Percentiles rank a stretch among this genome's conserved stretches.
Conservation (phyloP, 139 green algal genomes). For the Diplosphaera chodatii region DNA sequence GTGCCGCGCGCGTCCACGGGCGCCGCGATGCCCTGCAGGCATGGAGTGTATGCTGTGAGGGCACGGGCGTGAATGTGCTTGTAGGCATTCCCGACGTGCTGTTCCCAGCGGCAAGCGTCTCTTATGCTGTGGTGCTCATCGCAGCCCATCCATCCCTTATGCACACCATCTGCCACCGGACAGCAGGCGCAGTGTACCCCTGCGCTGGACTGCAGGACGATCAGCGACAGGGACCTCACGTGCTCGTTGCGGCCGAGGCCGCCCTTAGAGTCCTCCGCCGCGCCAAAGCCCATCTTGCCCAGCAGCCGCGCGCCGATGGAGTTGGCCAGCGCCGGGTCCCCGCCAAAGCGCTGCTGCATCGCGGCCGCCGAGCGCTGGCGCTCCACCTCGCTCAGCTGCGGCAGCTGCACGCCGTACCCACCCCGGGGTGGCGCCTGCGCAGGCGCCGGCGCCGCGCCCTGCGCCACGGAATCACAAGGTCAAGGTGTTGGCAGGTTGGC, state of each 20-base stretch:
- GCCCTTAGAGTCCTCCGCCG: slow-evolving; percentile 10
- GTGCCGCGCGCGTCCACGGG: slow-evolving; percentile 29
- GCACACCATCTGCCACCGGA: no score
- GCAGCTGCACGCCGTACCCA: slow-evolving; percentile 4
- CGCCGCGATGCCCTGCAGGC: slow-evolving; percentile 42
- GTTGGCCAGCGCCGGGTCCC: slow-evolving; percentile 21
- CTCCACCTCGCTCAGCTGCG: slow-evolving; percentile 28
- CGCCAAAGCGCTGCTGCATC: slow-evolving; percentile 25
- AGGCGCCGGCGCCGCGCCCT: background rate
- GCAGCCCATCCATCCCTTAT: no score
- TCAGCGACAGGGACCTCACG: no score
- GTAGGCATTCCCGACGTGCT: no score
- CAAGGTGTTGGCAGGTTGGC: no score
- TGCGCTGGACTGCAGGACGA: background rate
- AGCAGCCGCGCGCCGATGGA: slow-evolving; percentile 61
- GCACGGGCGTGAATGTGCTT: no score
- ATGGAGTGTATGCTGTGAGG: no score
- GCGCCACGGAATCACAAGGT: no score
- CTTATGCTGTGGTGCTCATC: no score
- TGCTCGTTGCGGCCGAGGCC: slow-evolving; percentile 55
- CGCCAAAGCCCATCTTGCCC: slow-evolving; percentile 66
- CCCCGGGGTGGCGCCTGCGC: background rate
- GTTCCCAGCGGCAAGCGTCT: no score
- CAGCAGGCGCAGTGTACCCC: no score
- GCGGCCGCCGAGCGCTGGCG: slow-evolving; percentile 22